Base-by-base conservation (phyloP, 768 basidiomycete species). In the Thelephora ganbajun region DNA sequence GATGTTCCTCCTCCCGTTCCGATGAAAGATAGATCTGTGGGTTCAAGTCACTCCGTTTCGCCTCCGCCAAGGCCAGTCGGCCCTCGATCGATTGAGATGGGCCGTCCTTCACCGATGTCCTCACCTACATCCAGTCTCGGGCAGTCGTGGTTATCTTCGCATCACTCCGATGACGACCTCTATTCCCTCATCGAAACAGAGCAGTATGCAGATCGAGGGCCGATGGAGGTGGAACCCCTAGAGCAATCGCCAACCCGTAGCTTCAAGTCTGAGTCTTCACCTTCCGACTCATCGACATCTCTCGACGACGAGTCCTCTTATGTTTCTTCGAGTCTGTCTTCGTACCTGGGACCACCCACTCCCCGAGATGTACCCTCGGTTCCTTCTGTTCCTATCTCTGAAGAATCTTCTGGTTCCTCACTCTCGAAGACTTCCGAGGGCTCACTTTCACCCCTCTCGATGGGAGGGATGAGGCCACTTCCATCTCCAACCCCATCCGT, bases 161-260 rank as follows among this genome's bases (percentile, higher is more conserved):
- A 83, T 51, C 80, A 88, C 52, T 89, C 87, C 0, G 86, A 90
- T 48, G 85, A 30, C 26, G 26, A 85, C 53, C 64, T 68, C 33
- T 63, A 65, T 65, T 50, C 26, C 9, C 26, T 30, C 9, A 30
- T 30, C 9, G 26, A 30, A 30, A 30, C 26, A 30, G 26, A 30
- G 9, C 26, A 30, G 69, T 60, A 57, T 72, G 66, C 68, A 58
- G 39, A 50, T 56, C 56, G n/a, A 67, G 66, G 49, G 52, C 61
- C 9, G 62, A 62, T 14, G 6, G 53, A 62, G n/a, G 54, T 57
- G 19, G 68, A 69, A 20, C 67, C 65, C 2, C 63, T 64, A 2
- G 67, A 66, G 54, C 58, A 60, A 2, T 60, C 59, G 12, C 26
- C 26, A 30, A 30, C 26, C 26, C 4, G 26, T 4, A 30, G 26